Base-by-base conservation (phyloP, 1,284 basidiomycete species). In the Tremellales sp. region DNA sequence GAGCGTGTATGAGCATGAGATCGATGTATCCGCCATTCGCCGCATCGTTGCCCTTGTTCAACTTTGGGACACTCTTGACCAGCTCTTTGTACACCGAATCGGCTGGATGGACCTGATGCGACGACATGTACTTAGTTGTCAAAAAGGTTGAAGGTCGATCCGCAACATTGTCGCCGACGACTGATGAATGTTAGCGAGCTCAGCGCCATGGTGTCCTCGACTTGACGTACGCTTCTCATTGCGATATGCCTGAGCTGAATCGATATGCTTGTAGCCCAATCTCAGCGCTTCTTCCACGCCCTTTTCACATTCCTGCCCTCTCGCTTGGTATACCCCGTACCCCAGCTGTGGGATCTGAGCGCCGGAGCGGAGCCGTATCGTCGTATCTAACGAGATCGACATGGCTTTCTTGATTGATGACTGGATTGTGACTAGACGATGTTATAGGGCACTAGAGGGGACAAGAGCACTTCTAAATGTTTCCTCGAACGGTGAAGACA, bases 221-320 rank as follows among this genome's bases (percentile, higher is more conserved):
- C n/a, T 5, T 13, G 33, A 85, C 86, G 87, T 61, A 90, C 79
- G 72, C 84, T 78, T 77, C 65, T 92, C 88, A 61, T 90, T 91
- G 43, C 75, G 73, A 70, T 91, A 91, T 17, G 76, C 76, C 56
- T 85, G 83, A 0, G 87, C 87, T 8, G 62, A 61, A 57, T 75
- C 67, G 46, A 71, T 60, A 50, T 69, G 67, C 25, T 81, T 80
- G 66, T 89, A 92, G 3, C 87, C 89, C n/a, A 76, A 79, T 53
- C 80, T 78, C 56, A 91, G 71, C 1, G 88, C 88, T 40, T 82
- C 79, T 21, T 83, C 65, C n/a, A 83, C 81, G 10, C 84, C 82
- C 0, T 79, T 66, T 26, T 75, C 77, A 47, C 76, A 77, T 22
- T 81, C 79, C 56, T 81, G 53, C 74, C 65, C 82, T 35, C 58